Evolutionary conservation across 129 eudicot species (phyloP).

Genomic region (Gnaphalium uliginosum): DNA sequence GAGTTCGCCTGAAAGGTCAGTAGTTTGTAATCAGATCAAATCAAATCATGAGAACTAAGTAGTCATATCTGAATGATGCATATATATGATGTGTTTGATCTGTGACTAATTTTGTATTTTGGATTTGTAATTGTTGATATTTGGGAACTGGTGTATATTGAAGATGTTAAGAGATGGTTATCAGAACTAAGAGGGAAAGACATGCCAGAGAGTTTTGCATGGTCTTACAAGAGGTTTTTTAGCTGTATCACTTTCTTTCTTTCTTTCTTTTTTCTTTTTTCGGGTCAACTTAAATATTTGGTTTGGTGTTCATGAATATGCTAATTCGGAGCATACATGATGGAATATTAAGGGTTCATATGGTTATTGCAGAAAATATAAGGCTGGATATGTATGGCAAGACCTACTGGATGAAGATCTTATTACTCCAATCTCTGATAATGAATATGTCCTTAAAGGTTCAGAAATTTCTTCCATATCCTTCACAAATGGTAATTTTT

Average conservation of each 20-base stretch:
- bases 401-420: constrained; percentile 69
- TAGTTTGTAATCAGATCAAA: not conserved
- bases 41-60: not conserved
- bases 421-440: constrained; percentile 61
- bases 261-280: not conserved
- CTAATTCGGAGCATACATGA: constrained; percentile 2
- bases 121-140: not conserved
- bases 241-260: no score
- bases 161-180: constrained; percentile 73
- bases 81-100: not conserved
- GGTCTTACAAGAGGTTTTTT: constrained; percentile 85
- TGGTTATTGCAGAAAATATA: constrained; percentile 46
- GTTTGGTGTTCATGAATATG: not conserved
- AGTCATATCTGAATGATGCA: no score
- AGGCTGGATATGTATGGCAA: constrained; percentile 72
- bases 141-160: not conserved
- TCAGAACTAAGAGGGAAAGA: constrained; percentile 74
- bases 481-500: constrained; percentile 31
- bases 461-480: constrained; percentile 48
- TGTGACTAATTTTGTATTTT: not conserved
- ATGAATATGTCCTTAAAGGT: constrained; percentile 73
- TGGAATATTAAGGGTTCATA: constrained; percentile 2
- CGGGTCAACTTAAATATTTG: not conserved
- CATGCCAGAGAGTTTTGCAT: constrained; percentile 75
- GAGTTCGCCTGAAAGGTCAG: constrained; percentile 59